Base-by-base conservation (phyloP, 2,329 filamentous ascomycete species). In the Neonectria ditissima region DNA sequence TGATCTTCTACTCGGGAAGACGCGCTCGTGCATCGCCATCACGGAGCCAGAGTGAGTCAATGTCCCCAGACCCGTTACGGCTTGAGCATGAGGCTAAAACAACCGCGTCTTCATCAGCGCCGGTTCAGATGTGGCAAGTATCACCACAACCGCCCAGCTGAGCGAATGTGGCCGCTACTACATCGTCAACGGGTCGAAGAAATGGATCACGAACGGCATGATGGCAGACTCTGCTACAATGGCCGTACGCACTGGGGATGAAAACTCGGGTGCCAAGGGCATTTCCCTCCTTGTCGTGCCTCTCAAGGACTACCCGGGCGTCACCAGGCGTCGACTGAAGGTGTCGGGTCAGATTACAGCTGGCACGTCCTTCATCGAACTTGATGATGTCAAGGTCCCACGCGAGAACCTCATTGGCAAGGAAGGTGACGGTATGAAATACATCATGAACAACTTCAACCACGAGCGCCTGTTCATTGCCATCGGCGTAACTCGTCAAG, bases 371-470 rank as follows among this genome's bases (percentile, higher is more conserved):
- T 93, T 87, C 76, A 93, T 94, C 69, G 90, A 92, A 74, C 82
- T 94, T 1, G 91, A 93, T 71, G 90, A 93, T 56, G 91, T 93
- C 20, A 84, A 87, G 61, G 91, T 94, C 1, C 91, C 91, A 0
- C 84, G 88, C 0, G 85, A 86, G 72, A 93, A 93, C 73, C 78
- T 93, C 8, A 87, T 94, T 61, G 91, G 91, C 3, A 69, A 82
- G 20, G 91, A 93, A 75, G 91, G 90, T 11, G 80, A 86, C 71
- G 91, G 91, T 5, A 93, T 94, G 90, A 84, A 82, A 62, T 91
- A 92, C 73, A 86, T 91, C 72, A 92, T 92, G 89, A 90, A 87
- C 57, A 92, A 93, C 79, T 93, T 93, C 84, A 93, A 93, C 79
- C 91, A 93, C 76, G 91, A 94, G 76, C 86, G 91, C 0, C 81